Conservation (phyloP, 2,329 filamentous ascomycete species). For the Trichoderma arundinaceum region DNA sequence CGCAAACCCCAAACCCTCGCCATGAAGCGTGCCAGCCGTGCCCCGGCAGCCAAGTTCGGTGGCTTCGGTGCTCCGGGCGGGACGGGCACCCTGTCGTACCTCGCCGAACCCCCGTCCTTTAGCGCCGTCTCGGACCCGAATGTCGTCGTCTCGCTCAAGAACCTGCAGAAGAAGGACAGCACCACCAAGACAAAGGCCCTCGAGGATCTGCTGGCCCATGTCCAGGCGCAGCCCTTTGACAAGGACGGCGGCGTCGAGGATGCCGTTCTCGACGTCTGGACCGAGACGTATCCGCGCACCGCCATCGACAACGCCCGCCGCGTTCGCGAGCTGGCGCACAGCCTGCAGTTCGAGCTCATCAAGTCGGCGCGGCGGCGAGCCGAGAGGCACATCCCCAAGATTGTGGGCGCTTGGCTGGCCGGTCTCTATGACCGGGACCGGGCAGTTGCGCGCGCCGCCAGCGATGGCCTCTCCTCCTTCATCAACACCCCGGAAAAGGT, state of each 20-base stretch:
- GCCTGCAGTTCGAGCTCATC: conserved; percentile 68
- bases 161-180: conserved; percentile 87
- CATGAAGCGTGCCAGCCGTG: conserved; percentile 42
- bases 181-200: conserved; percentile 90
- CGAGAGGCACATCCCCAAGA: conserved; percentile 75
- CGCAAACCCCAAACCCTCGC: background rate
- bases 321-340: conserved; percentile 86
- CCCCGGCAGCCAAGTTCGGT: conserved; percentile 38
- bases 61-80: conserved; percentile 48
- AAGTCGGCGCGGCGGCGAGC: conserved; percentile 78
- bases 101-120: conserved; percentile 84
- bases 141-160: conserved; percentile 89
- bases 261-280: conserved; percentile 84
- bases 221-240: conserved; percentile 60
- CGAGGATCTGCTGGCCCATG: conserved; percentile 76
- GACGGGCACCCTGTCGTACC: conserved; percentile 74
- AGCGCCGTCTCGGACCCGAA: conserved; percentile 78
- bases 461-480: conserved; percentile 75
- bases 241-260: conserved; percentile 73
- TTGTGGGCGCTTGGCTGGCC: conserved; percentile 89
- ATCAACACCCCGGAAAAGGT: conserved; percentile 82
- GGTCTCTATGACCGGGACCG: conserved; percentile 87
- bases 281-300: conserved; percentile 82
- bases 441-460: conserved; percentile 74
- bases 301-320: conserved; percentile 89